A percentile compares a stretch with the other conserved stretches of the same genome.
phyloP scores from a whole-genome alignment of 805 yeast genomes.

The Isabelozyma gotoi region DNA sequence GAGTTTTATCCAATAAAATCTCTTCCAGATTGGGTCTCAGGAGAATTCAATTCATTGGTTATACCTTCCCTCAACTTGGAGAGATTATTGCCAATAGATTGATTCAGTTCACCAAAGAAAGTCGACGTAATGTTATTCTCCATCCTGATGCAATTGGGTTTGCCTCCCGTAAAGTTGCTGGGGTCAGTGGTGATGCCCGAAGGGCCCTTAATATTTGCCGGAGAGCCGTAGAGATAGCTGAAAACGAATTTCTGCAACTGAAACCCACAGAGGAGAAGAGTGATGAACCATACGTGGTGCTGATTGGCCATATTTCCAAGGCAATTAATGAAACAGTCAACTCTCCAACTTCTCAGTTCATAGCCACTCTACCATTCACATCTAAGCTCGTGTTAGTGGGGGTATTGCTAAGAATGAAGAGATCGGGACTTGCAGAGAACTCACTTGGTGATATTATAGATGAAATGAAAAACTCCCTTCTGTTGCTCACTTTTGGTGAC shows the following conservation, averaged over 20 bases:
- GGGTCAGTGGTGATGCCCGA: constrained; percentile 97
- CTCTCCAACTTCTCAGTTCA: constrained; percentile 65
- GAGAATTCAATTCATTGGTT: constrained; percentile 86
- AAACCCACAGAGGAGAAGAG: constrained; percentile 8
- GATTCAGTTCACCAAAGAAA: constrained; percentile 37
- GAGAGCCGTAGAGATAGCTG: constrained; percentile 88
- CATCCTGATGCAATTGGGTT: constrained; percentile 79
- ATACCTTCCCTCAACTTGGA: constrained; percentile 74
- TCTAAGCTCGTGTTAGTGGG: constrained; percentile 75
- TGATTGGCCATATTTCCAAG: constrained; percentile 69
- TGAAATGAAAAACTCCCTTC: constrained; percentile 58
- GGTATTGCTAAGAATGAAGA: constrained; percentile 58
- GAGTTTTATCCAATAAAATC: constrained; percentile 81
- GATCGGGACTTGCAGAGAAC: constrained; percentile 71
- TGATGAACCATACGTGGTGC: constrained; percentile 51
- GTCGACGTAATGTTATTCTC: constrained; percentile 44
- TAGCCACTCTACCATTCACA: constrained; percentile 61
- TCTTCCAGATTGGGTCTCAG: constrained; percentile 88
- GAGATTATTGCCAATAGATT: constrained; percentile 73
- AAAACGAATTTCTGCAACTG: constrained; percentile 49
- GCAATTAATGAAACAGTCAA: constrained; percentile 79
- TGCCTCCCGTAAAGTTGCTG: constrained; percentile 91
- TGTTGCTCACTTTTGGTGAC: constrained; percentile 37
- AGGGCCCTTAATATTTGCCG: constrained; percentile 85
- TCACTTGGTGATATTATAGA: constrained; percentile 75